Percentiles rank a stretch among this genome's conserved stretches.
Conservation (phyloP, 306 rosid genomes). For the Astragalus membranaceus region DNA sequence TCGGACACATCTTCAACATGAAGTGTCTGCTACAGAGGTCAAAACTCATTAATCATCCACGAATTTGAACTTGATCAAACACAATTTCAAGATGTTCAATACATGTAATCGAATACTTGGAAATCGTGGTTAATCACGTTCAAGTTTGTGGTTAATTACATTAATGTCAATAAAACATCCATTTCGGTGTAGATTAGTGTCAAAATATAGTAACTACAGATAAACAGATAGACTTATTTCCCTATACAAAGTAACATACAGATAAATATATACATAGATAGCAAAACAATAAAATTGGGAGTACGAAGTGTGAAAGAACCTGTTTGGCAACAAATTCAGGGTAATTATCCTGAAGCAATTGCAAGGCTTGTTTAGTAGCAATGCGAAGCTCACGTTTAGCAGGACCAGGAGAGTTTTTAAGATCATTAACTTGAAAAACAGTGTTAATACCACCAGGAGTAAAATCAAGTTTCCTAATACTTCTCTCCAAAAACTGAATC, state of each 20-base stretch:
- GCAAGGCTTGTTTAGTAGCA: slow-evolving; percentile 83
- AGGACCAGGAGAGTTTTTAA: slow-evolving; percentile 82
- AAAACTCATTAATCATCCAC: too few relatives aligned
- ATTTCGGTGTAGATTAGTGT: too few relatives aligned
- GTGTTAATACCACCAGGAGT: slow-evolving; percentile 58
- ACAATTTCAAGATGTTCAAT: too few relatives aligned
- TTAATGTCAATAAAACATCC: too few relatives aligned
- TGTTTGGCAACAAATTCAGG: slow-evolving; percentile 93
- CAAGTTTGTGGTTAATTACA: too few relatives aligned
- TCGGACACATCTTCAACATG: too few relatives aligned
- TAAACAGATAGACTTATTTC: too few relatives aligned
- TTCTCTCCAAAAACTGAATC: slow-evolving; percentile 75
- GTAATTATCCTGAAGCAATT: slow-evolving; percentile 87
- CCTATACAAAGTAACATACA: neutral
- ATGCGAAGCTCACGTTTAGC: slow-evolving; percentile 63
- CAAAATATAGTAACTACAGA: too few relatives aligned
- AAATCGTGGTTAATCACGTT: too few relatives aligned
- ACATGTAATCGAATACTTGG: too few relatives aligned
- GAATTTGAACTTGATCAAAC: too few relatives aligned
- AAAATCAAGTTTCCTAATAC: slow-evolving; percentile 78
- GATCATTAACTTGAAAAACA: slow-evolving; percentile 77
- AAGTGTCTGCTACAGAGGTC: too few relatives aligned
- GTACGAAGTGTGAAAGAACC: slow-evolving; percentile 26
- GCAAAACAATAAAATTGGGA: neutral
- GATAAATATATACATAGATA: neutral